These are phyloP conservation scores for Cutaneotrichosporon sp. DNA, from an alignment of 1,284 basidiomycete species.

Conservation along the genomic window DNA sequence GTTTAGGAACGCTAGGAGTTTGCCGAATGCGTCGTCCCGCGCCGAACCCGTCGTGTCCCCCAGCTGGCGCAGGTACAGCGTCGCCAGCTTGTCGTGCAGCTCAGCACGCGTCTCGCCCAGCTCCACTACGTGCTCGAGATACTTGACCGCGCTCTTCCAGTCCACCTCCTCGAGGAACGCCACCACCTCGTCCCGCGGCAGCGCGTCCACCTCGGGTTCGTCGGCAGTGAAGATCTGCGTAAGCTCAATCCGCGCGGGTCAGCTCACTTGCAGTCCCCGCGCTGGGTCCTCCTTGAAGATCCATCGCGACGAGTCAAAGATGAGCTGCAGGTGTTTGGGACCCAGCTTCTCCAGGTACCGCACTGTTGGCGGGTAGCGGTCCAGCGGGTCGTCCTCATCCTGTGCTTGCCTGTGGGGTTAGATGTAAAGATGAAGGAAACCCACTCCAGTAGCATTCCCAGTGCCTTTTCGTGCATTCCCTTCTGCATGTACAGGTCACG, in stretches of 20 bases:
- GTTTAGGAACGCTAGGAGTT: conserved; percentile 68
- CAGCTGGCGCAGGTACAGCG: conserved; percentile 61
- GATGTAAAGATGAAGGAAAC: conserved; percentile 28
- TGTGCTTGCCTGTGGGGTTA: conserved; percentile 60
- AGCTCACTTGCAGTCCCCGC: conserved; percentile 67
- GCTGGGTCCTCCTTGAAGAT: conserved; percentile 67
- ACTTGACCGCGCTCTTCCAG: conserved; percentile 63
- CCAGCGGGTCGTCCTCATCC: conserved; percentile 68
- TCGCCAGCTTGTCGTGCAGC: conserved; percentile 83
- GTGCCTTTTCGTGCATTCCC: conserved; percentile 87
- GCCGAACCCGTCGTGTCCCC: conserved; percentile 51
- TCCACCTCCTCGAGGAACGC: conserved; percentile 71
- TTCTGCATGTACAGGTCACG: conserved; percentile 89
- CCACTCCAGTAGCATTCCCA: conserved; percentile 73
- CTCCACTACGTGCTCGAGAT: conserved; percentile 83
- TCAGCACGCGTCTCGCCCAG: conserved; percentile 61
- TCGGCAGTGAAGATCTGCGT: conserved; percentile 91
- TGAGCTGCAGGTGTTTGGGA: conserved; percentile 67
- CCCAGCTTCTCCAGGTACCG: conserved; percentile 88
- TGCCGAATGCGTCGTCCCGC: conserved; percentile 21
- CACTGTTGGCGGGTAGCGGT: conserved; percentile 77
- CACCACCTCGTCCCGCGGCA: conserved; percentile 70
- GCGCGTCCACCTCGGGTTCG: conserved; percentile 63
- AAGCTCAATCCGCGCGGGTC: not conserved
- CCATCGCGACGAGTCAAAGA: conserved; percentile 78